Conservation (phyloP, 257 asterid species). For the Paulownia fortunei region DNA sequence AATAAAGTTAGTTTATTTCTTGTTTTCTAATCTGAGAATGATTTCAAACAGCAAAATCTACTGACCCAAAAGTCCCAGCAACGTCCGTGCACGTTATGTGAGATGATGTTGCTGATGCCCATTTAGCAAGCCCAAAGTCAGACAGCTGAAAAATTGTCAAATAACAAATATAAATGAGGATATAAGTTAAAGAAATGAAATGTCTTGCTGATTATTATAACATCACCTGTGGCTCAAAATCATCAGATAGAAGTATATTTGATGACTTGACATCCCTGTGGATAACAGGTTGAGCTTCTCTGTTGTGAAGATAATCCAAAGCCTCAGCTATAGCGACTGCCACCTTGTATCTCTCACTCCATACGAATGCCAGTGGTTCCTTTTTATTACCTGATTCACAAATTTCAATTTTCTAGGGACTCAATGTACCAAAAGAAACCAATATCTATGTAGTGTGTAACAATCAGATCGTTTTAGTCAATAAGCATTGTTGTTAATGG, state of each 20-base stretch:
- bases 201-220: not conserved
- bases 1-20: not conserved
- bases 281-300: constrained; percentile 76
- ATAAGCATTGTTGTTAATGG: not conserved
- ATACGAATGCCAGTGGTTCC: constrained; percentile 57
- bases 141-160: constrained; percentile 65
- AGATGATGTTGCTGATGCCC: constrained; percentile 82
- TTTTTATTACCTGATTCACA: constrained; percentile 58
- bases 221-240: constrained; percentile 93
- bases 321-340: constrained; percentile 97
- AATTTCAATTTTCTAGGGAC: not conserved
- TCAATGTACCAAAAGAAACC: not conserved
- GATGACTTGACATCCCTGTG: constrained; percentile 97
- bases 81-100: constrained; percentile 83
- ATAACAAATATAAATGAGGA: not conserved
- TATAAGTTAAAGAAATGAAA: constrained; percentile 1
- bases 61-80: constrained; percentile 95
- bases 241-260: constrained; percentile 78
- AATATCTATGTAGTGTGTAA: not conserved
- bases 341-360: constrained; percentile 80
- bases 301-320: constrained; percentile 79
- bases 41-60: constrained; percentile 27
- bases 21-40: constrained; percentile 3
- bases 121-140: constrained; percentile 95
- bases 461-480: not conserved